Conservation (phyloP, 2,329 filamentous ascomycete genomes). For the Magnaporthiopsis incrustans region DNA sequence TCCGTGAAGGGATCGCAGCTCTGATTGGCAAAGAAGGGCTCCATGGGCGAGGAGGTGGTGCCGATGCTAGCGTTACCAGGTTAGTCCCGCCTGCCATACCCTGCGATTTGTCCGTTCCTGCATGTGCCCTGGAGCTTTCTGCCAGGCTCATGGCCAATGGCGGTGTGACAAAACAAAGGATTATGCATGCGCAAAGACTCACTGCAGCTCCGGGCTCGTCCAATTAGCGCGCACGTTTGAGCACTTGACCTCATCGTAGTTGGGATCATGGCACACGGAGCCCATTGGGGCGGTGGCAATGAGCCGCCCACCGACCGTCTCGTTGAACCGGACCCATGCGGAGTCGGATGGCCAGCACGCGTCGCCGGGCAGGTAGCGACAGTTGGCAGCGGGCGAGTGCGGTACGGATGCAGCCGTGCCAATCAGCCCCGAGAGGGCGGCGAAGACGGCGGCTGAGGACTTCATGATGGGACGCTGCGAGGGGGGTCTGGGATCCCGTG, state of each 20-base stretch:
- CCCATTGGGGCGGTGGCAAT: slow-evolving; percentile 8
- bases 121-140: neutral
- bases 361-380: slow-evolving; percentile 5
- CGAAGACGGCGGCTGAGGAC: neutral
- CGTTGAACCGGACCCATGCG: slow-evolving; percentile 10
- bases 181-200: neutral
- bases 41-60: slow-evolving; percentile 10
- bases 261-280: slow-evolving; percentile 9
- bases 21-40: slow-evolving; percentile 8
- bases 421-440: neutral
- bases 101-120: neutral
- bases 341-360: slow-evolving; percentile 6
- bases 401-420: neutral
- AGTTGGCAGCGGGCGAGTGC: neutral
- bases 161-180: neutral
- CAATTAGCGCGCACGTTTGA: neutral
- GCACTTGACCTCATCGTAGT: slow-evolving; percentile 7
- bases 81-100: neutral
- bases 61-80: slow-evolving; percentile 12
- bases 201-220: neutral
- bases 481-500: too few species aligned
- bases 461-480: neutral
- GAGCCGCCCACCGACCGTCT: slow-evolving; percentile 10
- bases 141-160: too few species aligned
- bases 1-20: slow-evolving; percentile 25